A percentile compares a stretch with the other conserved stretches of the same genome.
phyloP scores from a whole-genome alignment of 2,329 filamentous ascomycete genomes.

The Monilinia fructicola region DNA sequence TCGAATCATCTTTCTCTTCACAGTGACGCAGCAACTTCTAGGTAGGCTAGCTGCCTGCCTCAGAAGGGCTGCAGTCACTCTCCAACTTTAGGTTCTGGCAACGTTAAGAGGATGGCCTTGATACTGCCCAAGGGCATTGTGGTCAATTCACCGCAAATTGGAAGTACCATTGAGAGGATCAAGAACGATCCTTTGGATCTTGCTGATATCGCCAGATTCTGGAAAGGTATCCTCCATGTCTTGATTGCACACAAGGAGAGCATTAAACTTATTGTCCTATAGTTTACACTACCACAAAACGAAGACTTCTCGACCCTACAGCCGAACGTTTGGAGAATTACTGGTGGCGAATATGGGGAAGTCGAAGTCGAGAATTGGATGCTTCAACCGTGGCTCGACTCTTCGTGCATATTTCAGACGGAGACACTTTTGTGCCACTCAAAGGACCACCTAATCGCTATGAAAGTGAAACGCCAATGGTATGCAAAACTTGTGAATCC shows the following conservation, averaged over 20 bases:
- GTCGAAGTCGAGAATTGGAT: slow-evolving; percentile 48
- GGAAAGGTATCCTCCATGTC: slow-evolving; percentile 49
- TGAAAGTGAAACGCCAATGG: slow-evolving; percentile 47
- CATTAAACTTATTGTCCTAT: slow-evolving; percentile 28
- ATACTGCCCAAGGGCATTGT: slow-evolving; percentile 59
- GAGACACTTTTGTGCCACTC: slow-evolving; percentile 57
- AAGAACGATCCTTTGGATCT: slow-evolving; percentile 45
- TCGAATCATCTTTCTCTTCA: slow-evolving; percentile 7
- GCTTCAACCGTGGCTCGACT: slow-evolving; percentile 55
- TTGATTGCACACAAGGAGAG: slow-evolving; percentile 2
- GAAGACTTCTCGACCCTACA: slow-evolving; percentile 60
- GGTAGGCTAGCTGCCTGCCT: slow-evolving; percentile 38
- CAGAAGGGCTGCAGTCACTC: slow-evolving; percentile 37
- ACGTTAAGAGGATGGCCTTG: slow-evolving; percentile 41
- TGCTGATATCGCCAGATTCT: slow-evolving; percentile 56
- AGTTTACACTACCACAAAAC: slow-evolving; percentile 63
- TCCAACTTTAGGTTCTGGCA: slow-evolving; percentile 25
- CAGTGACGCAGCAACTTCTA: slow-evolving; percentile 38
- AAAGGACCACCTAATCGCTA: slow-evolving; percentile 54
- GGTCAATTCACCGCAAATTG: slow-evolving; percentile 53
- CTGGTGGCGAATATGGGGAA: slow-evolving; percentile 67
- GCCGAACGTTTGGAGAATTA: slow-evolving; percentile 63
- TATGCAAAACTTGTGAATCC: slow-evolving; percentile 40
- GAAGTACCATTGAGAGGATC: slow-evolving; percentile 53
- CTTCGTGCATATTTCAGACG: slow-evolving; percentile 58